Evolutionary conservation across 2,329 filamentous ascomycete species (phyloP).

Genomic region (Trematosphaeria pertusa): DNA sequence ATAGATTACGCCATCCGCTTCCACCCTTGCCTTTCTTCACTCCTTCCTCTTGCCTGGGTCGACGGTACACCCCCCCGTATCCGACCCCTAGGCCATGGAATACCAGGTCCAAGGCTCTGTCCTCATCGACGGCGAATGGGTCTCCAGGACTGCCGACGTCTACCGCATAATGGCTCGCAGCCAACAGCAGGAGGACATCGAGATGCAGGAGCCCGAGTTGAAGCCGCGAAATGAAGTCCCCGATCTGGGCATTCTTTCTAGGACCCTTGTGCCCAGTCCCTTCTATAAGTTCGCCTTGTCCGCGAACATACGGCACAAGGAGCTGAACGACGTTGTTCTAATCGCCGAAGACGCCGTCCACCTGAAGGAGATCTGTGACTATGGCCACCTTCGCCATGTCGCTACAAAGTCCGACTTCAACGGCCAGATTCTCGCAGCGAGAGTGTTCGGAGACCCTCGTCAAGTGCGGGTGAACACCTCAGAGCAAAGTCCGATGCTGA

Average conservation of each 20-base stretch:
- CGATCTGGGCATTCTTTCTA: slow-evolving; percentile 75
- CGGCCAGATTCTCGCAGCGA: slow-evolving; percentile 78
- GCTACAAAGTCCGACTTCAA: slow-evolving; percentile 80
- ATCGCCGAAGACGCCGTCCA: slow-evolving; percentile 84
- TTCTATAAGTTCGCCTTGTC: slow-evolving; percentile 79
- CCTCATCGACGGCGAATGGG: slow-evolving; percentile 43
- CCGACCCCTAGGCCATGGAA: slow-evolving; percentile 26
- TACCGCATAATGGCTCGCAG: slow-evolving; percentile 51
- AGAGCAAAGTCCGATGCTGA: slow-evolving; percentile 30
- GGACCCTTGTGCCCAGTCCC: slow-evolving; percentile 79
- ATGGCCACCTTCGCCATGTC: slow-evolving; percentile 77
- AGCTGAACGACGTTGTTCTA: slow-evolving; percentile 83
- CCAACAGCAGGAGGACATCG: slow-evolving; percentile 30
- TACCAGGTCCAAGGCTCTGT: slow-evolving; percentile 35
- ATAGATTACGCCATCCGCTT: neutral
- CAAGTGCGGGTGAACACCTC: slow-evolving; percentile 21
- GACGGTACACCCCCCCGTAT: slow-evolving; percentile 2
- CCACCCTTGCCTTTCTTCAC: neutral
- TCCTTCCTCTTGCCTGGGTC: neutral
- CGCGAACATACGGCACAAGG: slow-evolving; percentile 73
- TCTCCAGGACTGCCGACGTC: slow-evolving; percentile 46
- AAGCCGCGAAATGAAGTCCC: slow-evolving; percentile 54
- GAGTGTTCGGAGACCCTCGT: slow-evolving; percentile 67
- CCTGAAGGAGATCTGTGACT: slow-evolving; percentile 74
- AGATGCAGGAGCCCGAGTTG: slow-evolving; percentile 30